Evolutionary conservation across 208 protist genomes (phyloP).

Genomic region (Jaenimonas drosophilae): DNA sequence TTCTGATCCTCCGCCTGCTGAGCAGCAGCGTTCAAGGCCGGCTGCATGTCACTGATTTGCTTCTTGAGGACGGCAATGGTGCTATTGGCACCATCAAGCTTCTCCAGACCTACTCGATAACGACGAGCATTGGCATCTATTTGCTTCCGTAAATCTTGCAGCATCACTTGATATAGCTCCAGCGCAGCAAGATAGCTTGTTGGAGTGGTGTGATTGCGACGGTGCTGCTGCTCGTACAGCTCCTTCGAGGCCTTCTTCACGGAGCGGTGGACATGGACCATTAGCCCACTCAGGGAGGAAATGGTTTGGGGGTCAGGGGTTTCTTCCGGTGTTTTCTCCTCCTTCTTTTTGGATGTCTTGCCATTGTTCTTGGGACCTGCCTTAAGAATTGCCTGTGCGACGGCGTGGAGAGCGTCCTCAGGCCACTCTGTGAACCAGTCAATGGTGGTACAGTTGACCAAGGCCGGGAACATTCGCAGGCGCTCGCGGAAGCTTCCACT

Average conservation of each 20-base stretch:
- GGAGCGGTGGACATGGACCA: constrained; percentile 85
- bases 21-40: constrained; percentile 79
- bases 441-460: constrained; percentile 97
- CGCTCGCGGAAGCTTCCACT: constrained; percentile 89
- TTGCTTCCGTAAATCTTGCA: constrained; percentile 50
- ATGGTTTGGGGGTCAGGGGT: constrained; percentile 14
- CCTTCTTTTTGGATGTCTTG: too few species aligned
- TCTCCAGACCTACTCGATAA: constrained; percentile 85
- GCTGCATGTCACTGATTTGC: constrained; percentile 92
- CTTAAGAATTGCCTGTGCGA: constrained; percentile 59
- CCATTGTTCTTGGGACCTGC: too few species aligned
- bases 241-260: constrained; percentile 69
- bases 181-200: constrained; percentile 94
- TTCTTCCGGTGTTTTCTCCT: constrained; percentile 1
- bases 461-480: constrained; percentile 94
- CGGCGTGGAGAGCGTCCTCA: constrained; percentile 81
- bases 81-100: constrained; percentile 89
- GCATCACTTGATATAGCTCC: constrained; percentile 71
- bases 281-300: constrained; percentile 49
- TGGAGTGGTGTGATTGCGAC: constrained; percentile 94
- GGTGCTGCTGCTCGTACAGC: constrained; percentile 81
- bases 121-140: constrained; percentile 43
- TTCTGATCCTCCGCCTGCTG: constrained; percentile 88
- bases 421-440: constrained; percentile 97
- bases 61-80: constrained; percentile 91